Evolutionary conservation across 345 rosid genomes (phyloP), one percentile per base, ranked within the genome.

Genomic region (Conringia planisiliqua): DNA sequence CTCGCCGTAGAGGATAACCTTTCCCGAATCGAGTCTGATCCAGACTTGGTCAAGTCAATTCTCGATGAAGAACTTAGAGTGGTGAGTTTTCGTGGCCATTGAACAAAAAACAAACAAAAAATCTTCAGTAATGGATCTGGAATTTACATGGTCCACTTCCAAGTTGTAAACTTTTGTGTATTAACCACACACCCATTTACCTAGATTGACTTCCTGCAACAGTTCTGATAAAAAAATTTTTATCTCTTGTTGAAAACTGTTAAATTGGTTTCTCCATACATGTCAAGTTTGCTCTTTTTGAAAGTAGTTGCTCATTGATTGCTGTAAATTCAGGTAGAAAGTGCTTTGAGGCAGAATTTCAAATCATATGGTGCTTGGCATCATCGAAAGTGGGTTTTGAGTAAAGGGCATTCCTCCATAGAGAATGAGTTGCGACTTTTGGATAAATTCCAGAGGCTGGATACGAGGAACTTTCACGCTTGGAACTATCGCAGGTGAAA

Each of bases 311-410:
- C 30, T 50, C 29, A 38, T 27, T 29, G 62, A 22, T 63, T 60
- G 3, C 10, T 71, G 38, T 70, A 35, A 7, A 10, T 78, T 73
- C 68, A 94, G 97, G 96, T 83, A 10, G 96, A 92, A 85, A 88
- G 59, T 64, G 97, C 97, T 14, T 62, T 92, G 70, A 84, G 69
- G 82, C 91, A 87, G 70, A 95, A 92, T 74, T 83, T 79, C 52
- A 95, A 89, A 85, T 90, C 99, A 0, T 92, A 95, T 56, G 96
- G 97, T 54, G 97, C 96, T 0, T 95, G 99, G 96, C 84, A 91
- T 86, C 98, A 92, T 75, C 89, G 99, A 7, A 95, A 85, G 82
- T 95, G 97, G 97, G 87, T 90, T 72, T 55, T 91, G 59, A 78
- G 87, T 79, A 86, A 87, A 79, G 93, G 92, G 7, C 89, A 85